Conservation (phyloP, 805 yeast species). For the Schwanniomyces pseudopolymorphus region DNA sequence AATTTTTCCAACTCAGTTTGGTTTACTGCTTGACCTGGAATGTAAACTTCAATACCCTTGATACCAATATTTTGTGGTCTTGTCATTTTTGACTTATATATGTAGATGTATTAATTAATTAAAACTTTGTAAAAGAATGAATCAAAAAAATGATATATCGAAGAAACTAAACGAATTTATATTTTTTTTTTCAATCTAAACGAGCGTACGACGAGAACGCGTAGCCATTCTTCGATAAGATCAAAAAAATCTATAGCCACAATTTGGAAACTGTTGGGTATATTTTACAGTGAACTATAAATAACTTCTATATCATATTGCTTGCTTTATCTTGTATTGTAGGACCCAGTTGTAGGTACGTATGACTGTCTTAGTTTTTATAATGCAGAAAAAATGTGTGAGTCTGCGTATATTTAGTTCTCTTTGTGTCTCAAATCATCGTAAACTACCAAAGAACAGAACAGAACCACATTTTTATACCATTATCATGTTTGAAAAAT, state of each 20-base stretch:
- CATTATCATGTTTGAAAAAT: no score
- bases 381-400: no score
- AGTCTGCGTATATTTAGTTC: no score
- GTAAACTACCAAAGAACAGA: no score
- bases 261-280: no score
- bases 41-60: constrained; percentile 90
- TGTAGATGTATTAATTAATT: background rate
- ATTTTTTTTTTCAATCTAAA: background rate
- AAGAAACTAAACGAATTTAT: background rate
- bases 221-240: background rate
- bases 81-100: constrained; percentile 13
- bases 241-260: background rate
- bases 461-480: no score
- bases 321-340: no score
- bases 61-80: constrained; percentile 79
- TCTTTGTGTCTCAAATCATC: no score
- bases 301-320: no score
- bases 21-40: constrained; percentile 71
- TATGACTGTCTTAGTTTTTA: no score
- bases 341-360: no score
- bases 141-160: background rate
- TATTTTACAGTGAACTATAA: no score
- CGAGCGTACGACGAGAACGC: constrained; percentile 2
- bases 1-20: constrained; percentile 83
- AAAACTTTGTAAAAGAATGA: background rate